phyloP scores from a whole-genome alignment of 768 basidiomycete species.

The Lentinula sp. region DNA sequence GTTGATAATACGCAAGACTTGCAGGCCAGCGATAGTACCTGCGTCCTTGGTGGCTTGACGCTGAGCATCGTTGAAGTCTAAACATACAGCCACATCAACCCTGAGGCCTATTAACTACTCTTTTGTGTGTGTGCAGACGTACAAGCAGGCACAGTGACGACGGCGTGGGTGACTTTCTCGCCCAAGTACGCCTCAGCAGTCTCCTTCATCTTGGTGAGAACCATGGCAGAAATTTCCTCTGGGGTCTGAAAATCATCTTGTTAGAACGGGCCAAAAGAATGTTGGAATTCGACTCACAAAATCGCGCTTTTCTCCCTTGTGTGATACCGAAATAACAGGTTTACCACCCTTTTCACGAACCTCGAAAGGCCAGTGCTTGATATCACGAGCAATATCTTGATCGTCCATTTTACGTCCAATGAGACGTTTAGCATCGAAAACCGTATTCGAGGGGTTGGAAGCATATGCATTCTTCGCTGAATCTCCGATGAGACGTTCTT shows the following conservation, averaged over 20 bases:
- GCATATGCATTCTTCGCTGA: slow-evolving; percentile 95
- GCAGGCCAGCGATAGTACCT: slow-evolving; percentile 89
- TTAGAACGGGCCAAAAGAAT: neutral
- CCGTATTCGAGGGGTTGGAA: slow-evolving; percentile 87
- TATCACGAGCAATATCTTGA: slow-evolving; percentile 71
- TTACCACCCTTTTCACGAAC: slow-evolving; percentile 77
- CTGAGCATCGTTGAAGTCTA: slow-evolving; percentile 98
- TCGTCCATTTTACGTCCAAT: slow-evolving; percentile 86
- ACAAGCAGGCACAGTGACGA: slow-evolving; percentile 97
- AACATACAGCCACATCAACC: neutral
- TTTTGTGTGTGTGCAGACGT: slow-evolving; percentile 17
- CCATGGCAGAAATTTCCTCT: slow-evolving; percentile 95
- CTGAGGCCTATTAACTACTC: neutral
- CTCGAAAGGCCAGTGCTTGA: slow-evolving; percentile 90
- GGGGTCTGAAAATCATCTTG: slow-evolving; percentile 52
- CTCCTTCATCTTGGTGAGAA: slow-evolving; percentile 97
- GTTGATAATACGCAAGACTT: slow-evolving; percentile 96
- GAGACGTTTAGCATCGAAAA: slow-evolving; percentile 95
- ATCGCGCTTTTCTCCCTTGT: slow-evolving; percentile 73
- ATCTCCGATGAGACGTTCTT: slow-evolving; percentile 88
- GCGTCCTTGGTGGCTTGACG: slow-evolving; percentile 99
- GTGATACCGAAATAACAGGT: slow-evolving; percentile 69
- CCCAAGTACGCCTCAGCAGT: slow-evolving; percentile 98
- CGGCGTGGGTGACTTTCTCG: slow-evolving; percentile 93
- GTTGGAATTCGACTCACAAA: slow-evolving; percentile 55